Conservation (phyloP, 2,329 filamentous ascomycete genomes). For the Clarireedia hainanense region DNA sequence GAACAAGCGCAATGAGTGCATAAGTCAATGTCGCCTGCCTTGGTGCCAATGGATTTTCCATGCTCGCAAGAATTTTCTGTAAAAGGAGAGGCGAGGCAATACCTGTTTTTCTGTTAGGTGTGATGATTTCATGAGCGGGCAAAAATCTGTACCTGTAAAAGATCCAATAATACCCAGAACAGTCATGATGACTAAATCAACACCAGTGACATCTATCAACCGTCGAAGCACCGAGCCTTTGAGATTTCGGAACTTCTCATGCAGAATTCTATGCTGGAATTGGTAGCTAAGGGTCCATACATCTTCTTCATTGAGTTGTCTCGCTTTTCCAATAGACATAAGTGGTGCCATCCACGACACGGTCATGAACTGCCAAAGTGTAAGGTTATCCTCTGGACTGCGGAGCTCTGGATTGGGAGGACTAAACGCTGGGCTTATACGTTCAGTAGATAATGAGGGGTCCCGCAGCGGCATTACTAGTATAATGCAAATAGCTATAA, state of each 20-base stretch:
- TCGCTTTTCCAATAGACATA: constrained; percentile 53
- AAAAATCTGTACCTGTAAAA: constrained; percentile 36
- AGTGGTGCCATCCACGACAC: constrained; percentile 77
- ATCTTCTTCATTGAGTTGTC: constrained; percentile 68
- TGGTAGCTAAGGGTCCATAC: constrained; percentile 75
- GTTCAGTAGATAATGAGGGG: constrained; percentile 41
- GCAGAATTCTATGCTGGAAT: constrained; percentile 71
- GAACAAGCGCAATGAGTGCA: constrained; percentile 51
- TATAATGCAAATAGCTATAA: constrained; percentile 44
- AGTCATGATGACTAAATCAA: constrained; percentile 58
- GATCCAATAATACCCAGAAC: constrained; percentile 56
- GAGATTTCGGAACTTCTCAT: constrained; percentile 66
- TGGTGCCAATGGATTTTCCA: constrained; percentile 45
- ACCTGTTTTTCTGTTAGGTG: constrained; percentile 31
- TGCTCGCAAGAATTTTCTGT: constrained; percentile 62
- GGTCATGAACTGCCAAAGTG: constrained; percentile 75
- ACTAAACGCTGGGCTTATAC: constrained; percentile 52
- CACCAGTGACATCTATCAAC: constrained; percentile 66
- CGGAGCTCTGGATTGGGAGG: constrained; percentile 53
- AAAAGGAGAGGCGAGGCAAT: constrained; percentile 59
- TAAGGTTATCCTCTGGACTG: constrained; percentile 71
- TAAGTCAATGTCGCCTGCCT: constrained; percentile 56
- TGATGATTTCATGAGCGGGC: neutral
- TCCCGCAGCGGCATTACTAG: constrained; percentile 65
- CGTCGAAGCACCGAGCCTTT: constrained; percentile 63